Evolutionary conservation across 805 yeast genomes (phyloP), one percentile per base, ranked within the genome.

Genomic region (Pichia phayaonensis): DNA sequence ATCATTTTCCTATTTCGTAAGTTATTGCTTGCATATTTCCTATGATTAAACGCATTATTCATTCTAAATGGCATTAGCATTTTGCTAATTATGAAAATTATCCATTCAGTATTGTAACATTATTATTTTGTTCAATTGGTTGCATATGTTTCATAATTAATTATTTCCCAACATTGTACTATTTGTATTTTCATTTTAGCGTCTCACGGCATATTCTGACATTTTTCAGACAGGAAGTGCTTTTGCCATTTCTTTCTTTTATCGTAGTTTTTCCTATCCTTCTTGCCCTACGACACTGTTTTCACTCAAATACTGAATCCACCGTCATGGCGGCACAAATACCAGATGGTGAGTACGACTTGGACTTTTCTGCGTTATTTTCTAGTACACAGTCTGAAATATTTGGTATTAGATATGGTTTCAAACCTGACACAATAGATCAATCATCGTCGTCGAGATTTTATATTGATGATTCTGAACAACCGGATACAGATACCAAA

Each of bases 291-390:
- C 16, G 3, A 34, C 18, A 16, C 20, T n/a, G 3, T n/a, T 34
- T 34, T 34, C 38, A 5, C 7, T 2, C 8, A 16, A 16, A 16
- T n/a, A 34, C 20, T 4, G n/a, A n/a, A 10, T n/a, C 12, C 20
- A 34, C 10, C 38, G n/a, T 26, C 21, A 52, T 49, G 52, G 26
- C 16, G 8, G 13, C 18, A 15, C 27, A 31, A n/a, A 52, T 67
- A 21, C 66, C 71, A 0, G 72, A 68, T 56, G 71, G 71, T 2
- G 71, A 68, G 46, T 68, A 67, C 47, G 68, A 64, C 13, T 47
- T 68, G 23, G 70, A 66, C 42, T 43, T 68, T 48, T 61, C 68
- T 7, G 51, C 60, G 21, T 54, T 65, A 16, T 61, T 59, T 42
- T 47, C 55, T 15, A 47, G 51, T 1, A 6, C 12, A 2, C 24